phyloP scores from a whole-genome alignment of 2,329 filamentous ascomycete genomes.

The Grosmannia huntii region DNA sequence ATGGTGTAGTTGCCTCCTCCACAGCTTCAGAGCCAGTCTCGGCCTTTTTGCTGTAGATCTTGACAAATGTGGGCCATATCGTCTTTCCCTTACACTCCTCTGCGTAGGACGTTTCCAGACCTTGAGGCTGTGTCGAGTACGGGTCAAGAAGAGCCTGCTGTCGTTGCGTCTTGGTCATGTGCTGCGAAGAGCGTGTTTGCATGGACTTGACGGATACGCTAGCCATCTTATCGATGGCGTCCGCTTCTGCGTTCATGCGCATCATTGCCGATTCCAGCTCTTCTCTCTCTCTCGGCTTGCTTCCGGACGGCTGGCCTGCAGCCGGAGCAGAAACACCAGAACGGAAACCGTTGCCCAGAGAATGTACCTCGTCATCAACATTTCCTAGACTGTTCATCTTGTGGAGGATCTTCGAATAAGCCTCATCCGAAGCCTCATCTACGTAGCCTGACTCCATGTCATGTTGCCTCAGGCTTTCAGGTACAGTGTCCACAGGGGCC shows the following conservation, averaged over 20 bases:
- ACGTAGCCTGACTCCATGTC: constrained; percentile 15
- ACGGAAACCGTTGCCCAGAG: neutral
- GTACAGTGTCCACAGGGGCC: constrained; percentile 17
- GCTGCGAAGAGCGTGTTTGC: constrained; percentile 7
- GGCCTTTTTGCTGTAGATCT: constrained; percentile 9
- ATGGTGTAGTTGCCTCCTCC: neutral
- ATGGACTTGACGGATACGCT: constrained; percentile 13
- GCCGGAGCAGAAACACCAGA: neutral
- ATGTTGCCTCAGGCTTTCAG: constrained; percentile 24
- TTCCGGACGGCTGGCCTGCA: constrained; percentile 1
- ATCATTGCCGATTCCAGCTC: constrained; percentile 19
- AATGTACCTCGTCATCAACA: neutral
- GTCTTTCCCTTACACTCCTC: constrained; percentile 27
- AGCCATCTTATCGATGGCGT: constrained; percentile 18
- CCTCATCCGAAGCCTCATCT: constrained; percentile 15
- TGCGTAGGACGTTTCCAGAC: constrained; percentile 33
- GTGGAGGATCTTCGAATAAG: constrained; percentile 15
- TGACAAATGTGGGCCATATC: constrained; percentile 23
- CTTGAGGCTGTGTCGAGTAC: constrained; percentile 32
- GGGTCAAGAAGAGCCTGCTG: constrained; percentile 7
- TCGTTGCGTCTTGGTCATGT: constrained; percentile 3
- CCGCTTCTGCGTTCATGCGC: constrained; percentile 16
- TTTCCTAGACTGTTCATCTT: constrained; percentile 6
- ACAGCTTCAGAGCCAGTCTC: neutral
- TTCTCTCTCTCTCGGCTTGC: constrained; percentile 14